Evolutionary conservation across 176 grass and related monocot genomes (phyloP), one percentile per base, ranked within the genome.

Genomic region (Oryza glaberrima): DNA sequence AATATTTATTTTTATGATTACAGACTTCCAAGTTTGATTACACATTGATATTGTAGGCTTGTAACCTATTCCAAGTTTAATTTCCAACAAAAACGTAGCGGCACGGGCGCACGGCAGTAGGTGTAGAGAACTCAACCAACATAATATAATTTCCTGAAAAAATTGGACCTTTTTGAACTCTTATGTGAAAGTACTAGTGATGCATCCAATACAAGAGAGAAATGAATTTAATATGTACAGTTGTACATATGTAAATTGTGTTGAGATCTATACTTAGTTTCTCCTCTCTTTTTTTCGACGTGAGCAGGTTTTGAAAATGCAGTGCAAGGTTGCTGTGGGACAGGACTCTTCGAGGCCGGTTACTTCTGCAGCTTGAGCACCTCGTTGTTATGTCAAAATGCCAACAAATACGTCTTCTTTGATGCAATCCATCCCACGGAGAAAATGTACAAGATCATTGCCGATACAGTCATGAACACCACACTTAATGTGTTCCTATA

Each of bases 291-390:
- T 23, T 70, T 44, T 5, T 35, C 6, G 32, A 30, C 9, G 1
- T 19, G 38, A 13, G 11, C 84, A 97, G 94, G 94, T 77, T 97
- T 97, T 40, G 94, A 97, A 26, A 92, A 97, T 46, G 86, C 84
- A 1, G 78, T 47, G 60, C 86, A 87, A 79, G 94, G 94, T 19
- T 97, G 94, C 68, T 94, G 92, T 3, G 92, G 92, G 51, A 94
- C 87, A 0, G 92, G 92, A 7, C 38, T 94, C 35, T 92, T 94
- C 67, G 92, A 94, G 86, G 89, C 86, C n/a, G 92, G 92, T 15
- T 73, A 87, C 79, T 82, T 90, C 5, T 94, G 92, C 77, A 83
- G 90, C 87, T 0, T 86, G 12, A 54, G 82, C 75, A 92, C 87
- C 6, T 56, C 79, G 4, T 1, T 78, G 2, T 12, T 89, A 8